A percentile compares a stretch with the other conserved stretches of the same genome.
Conservation (phyloP, 2,329 filamentous ascomycete species). For the Lasiodiplodia sp. region DNA sequence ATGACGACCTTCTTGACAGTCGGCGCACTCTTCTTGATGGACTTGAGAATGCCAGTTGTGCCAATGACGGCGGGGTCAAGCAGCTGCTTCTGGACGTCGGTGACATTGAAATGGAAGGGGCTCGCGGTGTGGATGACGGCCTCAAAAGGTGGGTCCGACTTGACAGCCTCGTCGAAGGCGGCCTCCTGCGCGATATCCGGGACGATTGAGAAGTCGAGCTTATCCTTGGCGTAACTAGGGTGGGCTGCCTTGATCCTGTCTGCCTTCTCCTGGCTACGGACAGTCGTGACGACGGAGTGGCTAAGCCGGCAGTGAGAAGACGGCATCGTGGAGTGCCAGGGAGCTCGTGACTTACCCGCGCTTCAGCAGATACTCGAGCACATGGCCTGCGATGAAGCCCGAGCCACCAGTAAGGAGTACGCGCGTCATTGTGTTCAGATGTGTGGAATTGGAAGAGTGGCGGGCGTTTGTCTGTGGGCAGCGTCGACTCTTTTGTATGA, state of each 20-base stretch:
- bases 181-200: conserved; percentile 73
- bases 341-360: conserved; percentile 50
- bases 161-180: conserved; percentile 70
- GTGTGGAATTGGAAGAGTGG: background rate
- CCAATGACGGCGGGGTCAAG: conserved; percentile 69
- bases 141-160: conserved; percentile 71
- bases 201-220: conserved; percentile 72
- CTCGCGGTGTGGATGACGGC: conserved; percentile 62
- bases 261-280: conserved; percentile 68
- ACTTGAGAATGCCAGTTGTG: conserved; percentile 68
- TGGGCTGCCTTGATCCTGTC: conserved; percentile 65
- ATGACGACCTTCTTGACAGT: conserved; percentile 76
- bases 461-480: background rate
- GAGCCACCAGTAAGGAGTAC: conserved; percentile 60
- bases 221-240: conserved; percentile 59
- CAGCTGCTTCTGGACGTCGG: conserved; percentile 71
- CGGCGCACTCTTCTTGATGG: conserved; percentile 67
- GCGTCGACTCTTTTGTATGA: conserved; percentile 20
- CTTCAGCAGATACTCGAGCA: conserved; percentile 66
- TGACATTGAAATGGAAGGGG: conserved; percentile 77
- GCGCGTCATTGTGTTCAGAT: conserved; percentile 41
- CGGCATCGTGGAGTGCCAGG: background rate
- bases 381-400: conserved; percentile 71
- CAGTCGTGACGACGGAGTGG: conserved; percentile 69
- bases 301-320: conserved; percentile 40